Percentiles rank a stretch among this genome's conserved stretches.
Conservation (phyloP, 2,329 filamentous ascomycete species). For the Microdochium bolleyi region DNA sequence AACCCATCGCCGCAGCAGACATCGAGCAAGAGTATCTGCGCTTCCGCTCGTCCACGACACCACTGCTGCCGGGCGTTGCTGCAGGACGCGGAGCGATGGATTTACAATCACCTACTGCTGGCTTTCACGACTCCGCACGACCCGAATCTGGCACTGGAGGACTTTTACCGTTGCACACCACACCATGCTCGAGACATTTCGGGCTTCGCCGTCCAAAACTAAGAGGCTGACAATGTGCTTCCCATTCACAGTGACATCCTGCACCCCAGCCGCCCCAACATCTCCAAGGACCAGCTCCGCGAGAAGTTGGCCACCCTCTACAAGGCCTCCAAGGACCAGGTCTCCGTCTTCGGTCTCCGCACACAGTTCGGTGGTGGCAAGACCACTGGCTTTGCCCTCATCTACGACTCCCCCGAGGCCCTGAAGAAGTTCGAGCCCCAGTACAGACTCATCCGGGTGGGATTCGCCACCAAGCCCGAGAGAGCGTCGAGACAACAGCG, state of each 20-base stretch:
- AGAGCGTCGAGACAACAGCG: slow-evolving; percentile 97
- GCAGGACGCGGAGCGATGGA: no score
- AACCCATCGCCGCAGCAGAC: no score
- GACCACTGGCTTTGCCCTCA: slow-evolving; percentile 95
- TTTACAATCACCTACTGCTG: no score
- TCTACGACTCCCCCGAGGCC: slow-evolving; percentile 97
- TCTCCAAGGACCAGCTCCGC: slow-evolving; percentile 98
- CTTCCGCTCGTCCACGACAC: no score
- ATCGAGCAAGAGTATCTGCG: no score
- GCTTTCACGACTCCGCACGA: neutral
- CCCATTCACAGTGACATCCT: slow-evolving; percentile 77
- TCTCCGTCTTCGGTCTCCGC: slow-evolving; percentile 96
- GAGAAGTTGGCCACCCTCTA: slow-evolving; percentile 90
- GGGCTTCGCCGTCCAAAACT: neutral
- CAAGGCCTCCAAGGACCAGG: slow-evolving; percentile 97
- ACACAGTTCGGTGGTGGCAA: slow-evolving; percentile 99
- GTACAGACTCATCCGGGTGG: slow-evolving; percentile 93
- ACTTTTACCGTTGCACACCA: slow-evolving; percentile 2
- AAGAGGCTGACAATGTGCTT: neutral
- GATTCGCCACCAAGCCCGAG: slow-evolving; percentile 90
- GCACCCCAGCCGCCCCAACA: slow-evolving; percentile 96
- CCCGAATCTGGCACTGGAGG: neutral
- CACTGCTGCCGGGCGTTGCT: no score
- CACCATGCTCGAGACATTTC: neutral
- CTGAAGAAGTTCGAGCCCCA: slow-evolving; percentile 99